Base-by-base conservation (phyloP, 2,329 filamentous ascomycete genomes). In the Helotiales sp. region DNA sequence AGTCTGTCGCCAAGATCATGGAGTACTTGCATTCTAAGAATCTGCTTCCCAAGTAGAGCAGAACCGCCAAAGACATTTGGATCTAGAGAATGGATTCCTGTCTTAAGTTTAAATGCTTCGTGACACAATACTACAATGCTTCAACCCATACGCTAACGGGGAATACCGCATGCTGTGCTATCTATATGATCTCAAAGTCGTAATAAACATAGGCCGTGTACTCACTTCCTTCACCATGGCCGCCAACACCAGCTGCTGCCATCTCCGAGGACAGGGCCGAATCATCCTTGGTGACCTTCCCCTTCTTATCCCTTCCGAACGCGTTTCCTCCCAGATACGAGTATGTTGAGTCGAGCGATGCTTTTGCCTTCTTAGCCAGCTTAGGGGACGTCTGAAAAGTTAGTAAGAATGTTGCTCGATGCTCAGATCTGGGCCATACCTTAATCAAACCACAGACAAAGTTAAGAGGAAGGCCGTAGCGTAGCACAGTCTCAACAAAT, bases 181-280 rank as follows among this genome's bases (percentile, higher is more conserved):
- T 62, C 66, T 70, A 72, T 71, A 71, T 66, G 65, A 98, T 86
- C 71, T 95, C 90, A 72, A 98, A 90, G 72, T 96, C 91, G 76
- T 98, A 99, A 79, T 93, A 97, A 71, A 98, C 95, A 75, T 96
- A 99, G 38, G 95, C 89, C 59, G 91, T 95, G 78, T 98, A 99
- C 73, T 97, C 92, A 66, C 84, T 81, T 54, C 87, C 87, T 58
- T 92, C 90, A 17, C 84, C 86, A 31, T 81, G 77, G 0, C 79
- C 74, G 24, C 79, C 81, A 50, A 88, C 73, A 25, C 85, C 89
- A 3, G 87, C 88, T 2, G 89, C 87, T 38, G 91, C 90, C 83
- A 97, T 90, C 67, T 98, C 93, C 34, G 86, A 88, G 40, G 89
- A 86, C 70, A 90, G 75, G 27, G 85, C 80, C 13, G 87, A 86